Percentiles rank a stretch among this genome's conserved stretches.
Conservation (phyloP, 2,329 filamentous ascomycete genomes). For the Trichophaea hybrida region DNA sequence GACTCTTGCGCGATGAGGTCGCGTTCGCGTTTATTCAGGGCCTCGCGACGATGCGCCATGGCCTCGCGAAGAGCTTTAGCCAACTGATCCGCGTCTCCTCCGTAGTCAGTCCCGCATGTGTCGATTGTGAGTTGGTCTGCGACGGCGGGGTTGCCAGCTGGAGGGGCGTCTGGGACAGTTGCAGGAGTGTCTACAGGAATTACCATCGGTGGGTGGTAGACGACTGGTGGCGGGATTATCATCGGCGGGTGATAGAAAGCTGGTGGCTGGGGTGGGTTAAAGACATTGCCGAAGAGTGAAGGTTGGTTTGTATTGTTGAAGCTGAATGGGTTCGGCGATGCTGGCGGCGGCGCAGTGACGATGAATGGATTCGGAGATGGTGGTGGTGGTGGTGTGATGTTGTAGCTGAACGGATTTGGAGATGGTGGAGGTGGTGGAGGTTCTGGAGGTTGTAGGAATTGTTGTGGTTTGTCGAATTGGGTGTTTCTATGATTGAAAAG, state of each 20-base stretch:
- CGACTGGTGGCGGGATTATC: not conserved
- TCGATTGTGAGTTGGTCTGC: not conserved
- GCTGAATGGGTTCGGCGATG: not conserved
- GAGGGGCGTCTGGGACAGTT: not conserved
- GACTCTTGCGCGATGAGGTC: not conserved
- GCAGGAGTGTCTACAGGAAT: not conserved
- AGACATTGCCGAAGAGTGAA: not conserved
- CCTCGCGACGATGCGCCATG: not conserved
- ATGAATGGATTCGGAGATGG: not conserved
- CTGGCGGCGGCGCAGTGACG: not conserved
- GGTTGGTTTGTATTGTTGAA: not conserved
- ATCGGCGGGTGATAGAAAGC: not conserved
- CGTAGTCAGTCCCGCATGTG: not conserved
- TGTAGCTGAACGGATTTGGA: not conserved
- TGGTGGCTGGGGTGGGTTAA: not conserved
- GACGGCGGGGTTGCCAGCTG: not conserved
- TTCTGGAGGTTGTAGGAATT: not conserved
- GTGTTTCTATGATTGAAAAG: not conserved
- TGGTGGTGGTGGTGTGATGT: not conserved
- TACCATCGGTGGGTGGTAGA: not conserved
- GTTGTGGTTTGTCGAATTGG: not conserved
- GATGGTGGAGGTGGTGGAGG: not conserved
- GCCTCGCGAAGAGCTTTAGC: not conserved
- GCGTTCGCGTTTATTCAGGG: not conserved
- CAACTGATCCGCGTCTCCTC: not conserved